Conservation (phyloP, 139 green algal species). For the Nannochloris sp. region DNA sequence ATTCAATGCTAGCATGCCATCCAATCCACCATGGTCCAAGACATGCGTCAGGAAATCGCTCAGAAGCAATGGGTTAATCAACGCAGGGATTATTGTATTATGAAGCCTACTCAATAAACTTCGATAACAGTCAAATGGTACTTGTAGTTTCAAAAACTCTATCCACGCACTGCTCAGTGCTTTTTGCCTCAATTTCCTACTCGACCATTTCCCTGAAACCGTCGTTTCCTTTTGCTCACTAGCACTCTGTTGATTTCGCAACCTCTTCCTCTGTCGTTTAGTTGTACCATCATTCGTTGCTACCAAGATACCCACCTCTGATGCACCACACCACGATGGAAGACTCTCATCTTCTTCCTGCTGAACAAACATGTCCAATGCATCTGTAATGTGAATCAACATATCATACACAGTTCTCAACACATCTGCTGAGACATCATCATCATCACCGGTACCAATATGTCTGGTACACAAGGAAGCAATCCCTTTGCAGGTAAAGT, state of each 20-base stretch:
- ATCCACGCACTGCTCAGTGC: conserved; percentile 71
- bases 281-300: conserved; percentile 36
- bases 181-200: conserved; percentile 27
- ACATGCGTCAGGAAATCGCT: conserved; percentile 80
- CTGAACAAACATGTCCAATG: conserved; percentile 9
- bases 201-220: conserved; percentile 42
- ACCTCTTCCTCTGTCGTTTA: conserved; percentile 36
- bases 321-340: conserved; percentile 57
- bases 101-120: conserved; percentile 63
- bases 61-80: conserved; percentile 68
- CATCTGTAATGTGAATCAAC: not conserved
- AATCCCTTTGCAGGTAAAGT: conserved; percentile 43
- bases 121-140: conserved; percentile 62
- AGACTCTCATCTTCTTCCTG: conserved; percentile 3
- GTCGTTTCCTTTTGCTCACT: not conserved
- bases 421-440: conserved; percentile 5
- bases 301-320: conserved; percentile 39
- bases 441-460: not conserved
- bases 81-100: conserved; percentile 58
- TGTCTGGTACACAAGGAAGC: conserved; percentile 16
- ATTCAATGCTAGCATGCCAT: conserved; percentile 86
- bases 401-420: conserved; percentile 17
- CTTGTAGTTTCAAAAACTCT: conserved; percentile 54
- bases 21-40: conserved; percentile 62
- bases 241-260: conserved; percentile 34